Conservation (phyloP, 2,329 filamentous ascomycete species). For the Pseudonectria foliicola region DNA sequence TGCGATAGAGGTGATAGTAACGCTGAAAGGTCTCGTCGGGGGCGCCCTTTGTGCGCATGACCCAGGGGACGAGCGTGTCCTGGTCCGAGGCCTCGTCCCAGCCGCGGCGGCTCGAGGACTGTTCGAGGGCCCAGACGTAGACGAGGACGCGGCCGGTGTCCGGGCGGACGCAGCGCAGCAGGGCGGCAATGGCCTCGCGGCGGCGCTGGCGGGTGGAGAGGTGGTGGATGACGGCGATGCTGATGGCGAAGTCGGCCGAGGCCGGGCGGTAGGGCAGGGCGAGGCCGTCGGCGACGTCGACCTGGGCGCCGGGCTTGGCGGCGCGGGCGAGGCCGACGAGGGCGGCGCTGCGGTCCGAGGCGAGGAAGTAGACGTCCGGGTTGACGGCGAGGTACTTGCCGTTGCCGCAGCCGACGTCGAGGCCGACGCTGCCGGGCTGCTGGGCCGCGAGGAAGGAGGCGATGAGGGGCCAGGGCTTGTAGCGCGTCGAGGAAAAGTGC, state of each 20-base stretch:
- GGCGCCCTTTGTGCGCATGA: conserved; percentile 44
- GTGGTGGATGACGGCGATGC: conserved; percentile 91
- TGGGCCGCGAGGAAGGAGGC: conserved; percentile 65
- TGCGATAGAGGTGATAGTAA: conserved; percentile 88
- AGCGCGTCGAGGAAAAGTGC: conserved; percentile 74
- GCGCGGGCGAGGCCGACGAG: conserved; percentile 44
- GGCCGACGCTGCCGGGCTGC: conserved; percentile 64
- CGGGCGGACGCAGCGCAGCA: conserved; percentile 58
- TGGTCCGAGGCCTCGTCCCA: conserved; percentile 81
- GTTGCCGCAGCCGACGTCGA: conserved; percentile 94
- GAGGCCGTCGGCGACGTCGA: conserved; percentile 75
- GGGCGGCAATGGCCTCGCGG: conserved; percentile 60
- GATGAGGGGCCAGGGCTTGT: conserved; percentile 89
- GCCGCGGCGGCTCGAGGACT: conserved; percentile 75
- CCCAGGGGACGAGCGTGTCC: conserved; percentile 95
- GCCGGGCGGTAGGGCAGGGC: conserved; percentile 65
- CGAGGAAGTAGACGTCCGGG: conserved; percentile 68
- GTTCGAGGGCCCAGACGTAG: conserved; percentile 95
- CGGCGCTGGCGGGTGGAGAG: conserved; percentile 71
- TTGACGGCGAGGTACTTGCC: conserved; percentile 90
- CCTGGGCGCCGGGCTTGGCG: conserved; percentile 46
- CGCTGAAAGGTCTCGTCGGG: conserved; percentile 63
- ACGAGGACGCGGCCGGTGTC: conserved; percentile 66
- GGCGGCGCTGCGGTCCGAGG: conserved; percentile 68
- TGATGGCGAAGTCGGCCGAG: conserved; percentile 75